A percentile compares a stretch with the other conserved stretches of the same genome.
These are phyloP conservation scores for Thalassiosira hispida DNA, from an alignment of 352 stramenopile species.

Conservation along the genomic window DNA sequence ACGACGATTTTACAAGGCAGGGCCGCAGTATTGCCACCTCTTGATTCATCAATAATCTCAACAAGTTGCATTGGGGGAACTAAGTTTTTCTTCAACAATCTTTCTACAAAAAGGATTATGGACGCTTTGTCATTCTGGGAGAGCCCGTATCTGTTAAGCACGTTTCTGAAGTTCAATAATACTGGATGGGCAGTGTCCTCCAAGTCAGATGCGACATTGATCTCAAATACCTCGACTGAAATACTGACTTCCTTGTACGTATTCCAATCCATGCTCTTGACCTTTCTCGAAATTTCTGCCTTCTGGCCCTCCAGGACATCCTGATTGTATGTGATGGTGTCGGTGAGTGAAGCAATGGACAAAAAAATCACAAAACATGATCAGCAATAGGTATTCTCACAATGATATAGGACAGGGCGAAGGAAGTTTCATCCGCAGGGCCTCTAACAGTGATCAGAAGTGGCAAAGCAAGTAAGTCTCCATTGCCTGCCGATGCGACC, in stretches of 20 bases:
- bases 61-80: too few species aligned
- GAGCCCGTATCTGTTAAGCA: neutral
- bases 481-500: neutral
- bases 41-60: too few species aligned
- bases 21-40: neutral
- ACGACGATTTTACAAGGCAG: neutral
- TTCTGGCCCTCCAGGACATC: slow-evolving; percentile 6
- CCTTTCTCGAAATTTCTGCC: neutral
- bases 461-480: neutral
- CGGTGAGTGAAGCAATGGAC: too few species aligned
- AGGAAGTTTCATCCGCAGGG: neutral
- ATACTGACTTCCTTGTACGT: slow-evolving; percentile 10
- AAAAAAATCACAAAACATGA: neutral
- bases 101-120: neutral
- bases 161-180: neutral
- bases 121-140: neutral
- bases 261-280: slow-evolving; percentile 25
- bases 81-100: neutral
- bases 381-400: neutral
- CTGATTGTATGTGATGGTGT: too few species aligned
- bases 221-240: neutral
- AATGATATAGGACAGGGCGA: slow-evolving; percentile 14
- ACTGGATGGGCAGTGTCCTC: slow-evolving; percentile 14
- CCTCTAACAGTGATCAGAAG: slow-evolving; percentile 14
- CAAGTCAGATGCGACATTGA: neutral